Evolutionary conservation across 306 rosid genomes (phyloP), one percentile per base, ranked within the genome.

Genomic region (Cicer arietinum): DNA sequence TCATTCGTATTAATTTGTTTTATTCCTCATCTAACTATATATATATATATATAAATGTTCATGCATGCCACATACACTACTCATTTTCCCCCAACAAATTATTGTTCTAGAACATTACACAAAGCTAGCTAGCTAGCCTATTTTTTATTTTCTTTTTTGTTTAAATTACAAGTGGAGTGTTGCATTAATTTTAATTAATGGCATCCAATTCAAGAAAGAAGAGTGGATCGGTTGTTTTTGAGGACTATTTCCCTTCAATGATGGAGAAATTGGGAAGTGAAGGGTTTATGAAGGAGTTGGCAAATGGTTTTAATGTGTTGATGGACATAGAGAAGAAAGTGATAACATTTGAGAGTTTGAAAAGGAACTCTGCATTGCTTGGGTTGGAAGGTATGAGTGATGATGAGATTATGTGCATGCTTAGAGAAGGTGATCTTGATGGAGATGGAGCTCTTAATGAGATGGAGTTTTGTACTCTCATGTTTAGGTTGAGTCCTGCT

Each of bases 261-360:
- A 83, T 88, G 79, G 90, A 84, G 82, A 88, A 83, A 56, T 39
- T 93, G 71, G 98, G 98, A 0, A 69, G 80, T 0, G 88, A 88
- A 3, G 97, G 98, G 57, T 93, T 89, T 20, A 86, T 91, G 90
- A 80, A 87, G 83, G 98, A 91, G 83, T 63, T 93, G 71, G 70
- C 89, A 50, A 89, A 77, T 35, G 97, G 98, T 18, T 93, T 89
- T 53, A 54, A 74, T 54, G 46, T 91, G 86, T 56, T 93, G 81
- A 87, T 82, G 89, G 97, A 93, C 74, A 70, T 37, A 37, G 89
- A 87, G 71, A 91, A 84, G 57, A 86, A 81, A 2, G 77, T 82
- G 82, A 91, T 93, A 56, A 93, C 98, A 0, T 84, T 84, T 57
- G 89, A 91, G 85, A 91, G 96, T 91, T 85, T 93, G 87, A 93